Evolutionary conservation across 2,329 filamentous ascomycete species (phyloP).

Genomic region (Graphilbum ipis-grandicollis): DNA sequence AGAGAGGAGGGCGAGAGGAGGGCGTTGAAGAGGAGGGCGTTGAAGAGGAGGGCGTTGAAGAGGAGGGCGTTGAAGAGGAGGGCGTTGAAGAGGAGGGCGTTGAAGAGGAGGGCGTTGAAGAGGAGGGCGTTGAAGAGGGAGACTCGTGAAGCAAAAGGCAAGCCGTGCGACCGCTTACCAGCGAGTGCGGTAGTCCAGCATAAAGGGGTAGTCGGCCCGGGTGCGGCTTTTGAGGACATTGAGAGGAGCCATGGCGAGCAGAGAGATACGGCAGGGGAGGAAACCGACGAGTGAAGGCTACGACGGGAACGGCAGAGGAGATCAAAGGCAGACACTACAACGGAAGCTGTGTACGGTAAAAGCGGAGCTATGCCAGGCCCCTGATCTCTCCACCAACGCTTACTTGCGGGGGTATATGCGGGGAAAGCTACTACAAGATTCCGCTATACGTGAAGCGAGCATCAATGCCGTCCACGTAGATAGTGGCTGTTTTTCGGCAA

Average conservation of each 20-base stretch:
- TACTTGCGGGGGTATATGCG: no score
- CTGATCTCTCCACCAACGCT: no score
- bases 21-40: neutral
- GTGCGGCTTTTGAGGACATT: conserved; percentile 39
- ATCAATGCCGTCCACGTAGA: no score
- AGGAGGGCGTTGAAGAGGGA: neutral
- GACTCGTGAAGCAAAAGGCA: neutral
- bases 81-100: neutral
- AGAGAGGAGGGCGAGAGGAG: neutral
- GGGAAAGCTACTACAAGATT: no score
- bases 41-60: neutral
- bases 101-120: neutral
- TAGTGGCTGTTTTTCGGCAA: no score
- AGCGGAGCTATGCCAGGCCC: no score
- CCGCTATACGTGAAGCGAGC: no score
- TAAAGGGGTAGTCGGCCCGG: conserved; percentile 59
- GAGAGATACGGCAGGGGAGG: neutral
- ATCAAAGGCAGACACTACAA: no score
- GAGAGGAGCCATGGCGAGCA: conserved; percentile 15
- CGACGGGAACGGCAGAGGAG: no score
- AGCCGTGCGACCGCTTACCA: conserved; percentile 38
- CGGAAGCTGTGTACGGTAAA: no score
- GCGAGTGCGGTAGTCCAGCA: conserved; percentile 69
- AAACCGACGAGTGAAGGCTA: no score
- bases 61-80: neutral